Percentiles rank a stretch among this genome's conserved stretches.
These are phyloP conservation scores for Coemansia sp. DNA, from an alignment of 192 early-diverging fungal species.

Conservation along the genomic window DNA sequence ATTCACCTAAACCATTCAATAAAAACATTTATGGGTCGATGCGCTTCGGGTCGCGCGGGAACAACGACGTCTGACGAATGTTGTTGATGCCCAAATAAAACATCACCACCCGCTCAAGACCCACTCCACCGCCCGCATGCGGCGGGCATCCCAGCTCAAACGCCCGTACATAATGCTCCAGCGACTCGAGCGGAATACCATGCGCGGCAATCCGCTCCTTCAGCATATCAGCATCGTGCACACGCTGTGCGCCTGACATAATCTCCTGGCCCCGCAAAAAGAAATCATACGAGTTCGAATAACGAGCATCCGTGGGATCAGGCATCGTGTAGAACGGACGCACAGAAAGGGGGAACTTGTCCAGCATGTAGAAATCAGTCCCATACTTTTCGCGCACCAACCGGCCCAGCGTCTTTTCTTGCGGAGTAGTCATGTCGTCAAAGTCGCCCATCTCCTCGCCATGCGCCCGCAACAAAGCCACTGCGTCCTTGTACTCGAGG, in stretches of 20 bases:
- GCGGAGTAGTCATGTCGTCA: conserved; percentile 89
- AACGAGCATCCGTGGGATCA: conserved; percentile 78
- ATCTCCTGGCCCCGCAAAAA: conserved; percentile 99
- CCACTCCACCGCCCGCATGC: conserved; percentile 97
- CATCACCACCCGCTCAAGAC: conserved; percentile 96
- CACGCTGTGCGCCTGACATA: conserved; percentile 97
- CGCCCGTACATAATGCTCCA: conserved; percentile 90
- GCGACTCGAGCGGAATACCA: conserved; percentile 73
- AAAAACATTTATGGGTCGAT: conserved; percentile 64
- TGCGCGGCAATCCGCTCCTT: conserved; percentile 75
- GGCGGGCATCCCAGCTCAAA: conserved; percentile 97
- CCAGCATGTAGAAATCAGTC: conserved; percentile 98
- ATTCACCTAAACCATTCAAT: background rate
- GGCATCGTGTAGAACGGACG: conserved; percentile 99
- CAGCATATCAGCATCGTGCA: conserved; percentile 86
- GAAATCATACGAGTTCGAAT: conserved; percentile 99
- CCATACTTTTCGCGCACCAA: conserved; percentile 91
- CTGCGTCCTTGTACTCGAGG: conserved; percentile 86
- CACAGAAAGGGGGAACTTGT: conserved; percentile 97
- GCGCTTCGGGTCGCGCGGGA: conserved; percentile 97
- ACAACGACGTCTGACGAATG: conserved; percentile 88
- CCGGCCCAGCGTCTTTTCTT: conserved; percentile 81
- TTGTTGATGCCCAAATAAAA: conserved; percentile 93
- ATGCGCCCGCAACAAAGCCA: conserved; percentile 82
- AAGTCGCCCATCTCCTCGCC: conserved; percentile 90